Evolutionary conservation across 2,329 filamentous ascomycete species (phyloP), one percentile per base, ranked within the genome.

Genomic region (Dothistroma pini): DNA sequence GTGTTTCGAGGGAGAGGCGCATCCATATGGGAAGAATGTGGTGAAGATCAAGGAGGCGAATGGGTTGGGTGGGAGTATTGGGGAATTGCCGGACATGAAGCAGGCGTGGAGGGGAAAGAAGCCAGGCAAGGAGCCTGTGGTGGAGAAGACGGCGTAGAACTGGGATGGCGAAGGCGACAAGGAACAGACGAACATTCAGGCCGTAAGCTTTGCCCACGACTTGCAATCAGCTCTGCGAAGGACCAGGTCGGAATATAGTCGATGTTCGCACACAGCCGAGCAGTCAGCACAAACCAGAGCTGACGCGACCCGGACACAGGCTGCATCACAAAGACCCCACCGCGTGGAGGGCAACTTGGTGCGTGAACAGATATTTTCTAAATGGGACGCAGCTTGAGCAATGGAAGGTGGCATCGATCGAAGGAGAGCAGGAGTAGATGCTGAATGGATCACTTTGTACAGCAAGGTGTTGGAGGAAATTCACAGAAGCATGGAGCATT

Each of bases 1-100:
- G 85, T 81, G 84, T 85, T 99, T 97, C 76, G 96, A 99, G 79
- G 92, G 93, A n/a, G 82, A 86, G 44, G 86, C 86, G 25, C 93
- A 99, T 80, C 96, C 95, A 44, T 97, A 97, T 76, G 90, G 90
- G 83, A 78, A 88, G 76, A 99, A 99, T 73, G 78, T 97, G 64
- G 77, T 97, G 55, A 85, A 84, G 74, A 89, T 93, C 68, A 83
- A 78, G 54, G 56, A 59, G 47, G 59, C 21, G n/a, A 55, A 47
- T 35, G 51, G 51, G 51, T 44, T 48, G 35, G 62, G 60, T 48
- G 54, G 41, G 57, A 70, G 64, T 44, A 66, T 70, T 69, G 49
- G 66, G 62, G 72, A 74, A 49, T 56, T 74, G 56, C 70, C 74
- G 38, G 73, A 74, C 57, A 74, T 81, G 7, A 75, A 74, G 66